phyloP scores from a whole-genome alignment of 2,329 filamentous ascomycete species.

The Aspergillus flavus region DNA sequence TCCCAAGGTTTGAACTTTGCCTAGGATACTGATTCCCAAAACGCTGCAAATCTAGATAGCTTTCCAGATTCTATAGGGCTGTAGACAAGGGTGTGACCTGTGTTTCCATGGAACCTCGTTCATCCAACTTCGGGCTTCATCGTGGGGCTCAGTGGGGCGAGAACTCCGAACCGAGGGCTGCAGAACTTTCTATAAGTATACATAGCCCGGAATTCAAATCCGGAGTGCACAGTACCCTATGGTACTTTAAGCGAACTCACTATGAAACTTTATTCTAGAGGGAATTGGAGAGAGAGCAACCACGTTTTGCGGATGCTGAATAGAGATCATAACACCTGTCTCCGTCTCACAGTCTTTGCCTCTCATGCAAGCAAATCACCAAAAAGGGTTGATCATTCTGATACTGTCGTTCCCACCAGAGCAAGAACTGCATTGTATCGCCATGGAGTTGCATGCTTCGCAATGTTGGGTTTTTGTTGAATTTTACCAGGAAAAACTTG shows the following conservation, averaged over 20 bases:
- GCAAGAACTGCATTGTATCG: too few species aligned
- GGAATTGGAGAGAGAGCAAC: not conserved
- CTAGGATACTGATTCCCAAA: too few species aligned
- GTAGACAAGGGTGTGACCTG: not conserved
- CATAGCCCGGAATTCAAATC: not conserved
- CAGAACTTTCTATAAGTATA: not conserved
- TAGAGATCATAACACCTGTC: not conserved
- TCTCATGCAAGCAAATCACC: too few species aligned
- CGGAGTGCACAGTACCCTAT: not conserved
- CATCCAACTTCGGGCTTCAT: not conserved
- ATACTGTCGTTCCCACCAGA: too few species aligned
- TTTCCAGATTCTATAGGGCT: not conserved
- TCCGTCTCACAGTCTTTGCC: too few species aligned
- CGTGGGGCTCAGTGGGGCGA: not conserved
- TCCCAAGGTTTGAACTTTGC: not conserved
- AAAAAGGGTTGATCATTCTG: too few species aligned
- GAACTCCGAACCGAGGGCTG: not conserved
- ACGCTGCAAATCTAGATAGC: not conserved
- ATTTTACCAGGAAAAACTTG: too few species aligned
- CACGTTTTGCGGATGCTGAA: not conserved
- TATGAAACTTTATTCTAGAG: not conserved
- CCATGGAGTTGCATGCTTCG: too few species aligned
- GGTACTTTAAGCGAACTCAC: not conserved
- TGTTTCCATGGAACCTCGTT: not conserved
- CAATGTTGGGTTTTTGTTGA: too few species aligned